Evolutionary conservation across 257 asterid species (phyloP).

Genomic region (Penstemon barbatus): DNA sequence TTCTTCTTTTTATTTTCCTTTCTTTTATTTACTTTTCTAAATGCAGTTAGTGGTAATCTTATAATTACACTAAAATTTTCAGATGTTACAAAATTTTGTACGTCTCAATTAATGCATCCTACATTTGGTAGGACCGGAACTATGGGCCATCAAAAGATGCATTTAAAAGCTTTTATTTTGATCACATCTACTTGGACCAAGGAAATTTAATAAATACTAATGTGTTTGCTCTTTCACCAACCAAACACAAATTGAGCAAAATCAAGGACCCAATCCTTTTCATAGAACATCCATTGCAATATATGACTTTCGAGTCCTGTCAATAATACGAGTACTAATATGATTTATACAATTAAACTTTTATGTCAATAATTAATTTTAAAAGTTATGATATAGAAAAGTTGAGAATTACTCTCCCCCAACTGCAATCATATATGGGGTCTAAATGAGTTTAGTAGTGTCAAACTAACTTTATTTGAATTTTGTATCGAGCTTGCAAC

Average conservation of each 20-base stretch:
- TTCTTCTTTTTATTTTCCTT: too few relatives aligned
- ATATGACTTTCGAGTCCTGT: not conserved
- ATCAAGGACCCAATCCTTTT: constrained; percentile 12
- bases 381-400: too few relatives aligned
- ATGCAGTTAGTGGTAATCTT: too few relatives aligned
- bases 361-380: not conserved
- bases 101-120: not conserved
- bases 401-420: too few relatives aligned
- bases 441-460: too few relatives aligned
- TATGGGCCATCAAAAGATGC: not conserved
- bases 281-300: not conserved
- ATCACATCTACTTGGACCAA: constrained; percentile 8
- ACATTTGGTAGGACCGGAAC: not conserved
- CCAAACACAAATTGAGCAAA: constrained; percentile 14
- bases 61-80: not conserved
- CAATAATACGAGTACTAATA: not conserved
- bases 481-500: too few relatives aligned
- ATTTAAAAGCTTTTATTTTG: not conserved
- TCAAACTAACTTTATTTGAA: too few relatives aligned
- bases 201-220: not conserved
- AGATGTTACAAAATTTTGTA: not conserved
- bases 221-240: constrained; percentile 11
- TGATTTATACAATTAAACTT: not conserved
- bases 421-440: too few relatives aligned
- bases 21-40: too few relatives aligned